Conservation (phyloP, 2,329 filamentous ascomycete species). For the Aspergillus caelatus region DNA sequence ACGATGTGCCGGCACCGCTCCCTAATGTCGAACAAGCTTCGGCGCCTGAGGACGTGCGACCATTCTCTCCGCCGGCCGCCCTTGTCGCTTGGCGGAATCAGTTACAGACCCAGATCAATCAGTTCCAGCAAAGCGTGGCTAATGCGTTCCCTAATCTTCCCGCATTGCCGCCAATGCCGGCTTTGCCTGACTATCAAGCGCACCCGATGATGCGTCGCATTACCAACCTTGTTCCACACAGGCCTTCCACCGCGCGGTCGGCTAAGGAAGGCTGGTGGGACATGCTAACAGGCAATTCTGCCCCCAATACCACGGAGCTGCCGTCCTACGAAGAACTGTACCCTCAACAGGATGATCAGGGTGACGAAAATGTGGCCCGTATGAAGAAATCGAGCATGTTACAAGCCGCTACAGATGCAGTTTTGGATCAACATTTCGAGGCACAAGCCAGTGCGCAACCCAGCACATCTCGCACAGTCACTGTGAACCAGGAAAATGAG, state of each 20-base stretch:
- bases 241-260: constrained; percentile 53
- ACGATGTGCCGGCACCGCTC: constrained; percentile 32
- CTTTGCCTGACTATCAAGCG: constrained; percentile 72
- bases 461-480: constrained; percentile 23
- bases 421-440: constrained; percentile 50
- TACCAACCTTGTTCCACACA: constrained; percentile 71
- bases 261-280: constrained; percentile 66
- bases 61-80: constrained; percentile 60
- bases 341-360: constrained; percentile 50
- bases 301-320: constrained; percentile 57
- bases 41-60: constrained; percentile 30
- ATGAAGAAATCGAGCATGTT: constrained; percentile 48
- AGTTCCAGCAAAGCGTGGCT: constrained; percentile 72
- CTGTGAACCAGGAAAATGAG: constrained; percentile 32
- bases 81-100: constrained; percentile 75
- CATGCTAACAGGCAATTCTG: constrained; percentile 56
- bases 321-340: constrained; percentile 82
- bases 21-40: constrained; percentile 28
- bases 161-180: constrained; percentile 62
- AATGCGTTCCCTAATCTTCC: constrained; percentile 66
- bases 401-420: constrained; percentile 47
- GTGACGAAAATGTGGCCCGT: constrained; percentile 38
- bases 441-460: constrained; percentile 32
- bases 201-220: constrained; percentile 73
- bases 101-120: constrained; percentile 71